These are phyloP conservation scores for Rhododendron kiyosumense DNA, from an alignment of 148 eudicot genomes.

Conservation along the genomic window DNA sequence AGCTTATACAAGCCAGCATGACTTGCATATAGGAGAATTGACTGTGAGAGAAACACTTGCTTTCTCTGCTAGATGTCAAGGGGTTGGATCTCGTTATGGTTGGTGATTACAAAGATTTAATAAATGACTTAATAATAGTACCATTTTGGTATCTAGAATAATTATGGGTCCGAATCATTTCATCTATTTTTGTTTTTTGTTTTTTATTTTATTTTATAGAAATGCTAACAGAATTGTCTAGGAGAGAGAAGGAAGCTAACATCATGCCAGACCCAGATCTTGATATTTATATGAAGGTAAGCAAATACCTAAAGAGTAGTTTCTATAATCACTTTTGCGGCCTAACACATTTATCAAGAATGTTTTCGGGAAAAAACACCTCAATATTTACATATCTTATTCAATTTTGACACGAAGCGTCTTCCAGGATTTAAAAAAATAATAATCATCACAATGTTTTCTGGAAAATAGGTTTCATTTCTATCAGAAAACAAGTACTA, in stretches of 20 bases:
- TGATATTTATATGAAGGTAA: constrained; percentile 64
- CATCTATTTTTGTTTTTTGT: background rate
- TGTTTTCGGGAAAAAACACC: background rate
- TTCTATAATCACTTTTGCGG: background rate
- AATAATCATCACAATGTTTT: background rate
- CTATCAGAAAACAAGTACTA: background rate
- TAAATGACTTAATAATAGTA: background rate
- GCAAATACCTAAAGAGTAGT: background rate
- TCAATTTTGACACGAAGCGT: background rate
- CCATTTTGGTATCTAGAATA: background rate
- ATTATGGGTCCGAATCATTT: background rate
- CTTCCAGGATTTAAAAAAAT: background rate
- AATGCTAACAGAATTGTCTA: constrained; percentile 38
- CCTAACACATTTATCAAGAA: background rate
- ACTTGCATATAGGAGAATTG: constrained; percentile 59
- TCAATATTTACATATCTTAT: background rate
- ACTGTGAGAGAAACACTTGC: constrained; percentile 66
- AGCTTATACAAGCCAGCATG: constrained; percentile 63
- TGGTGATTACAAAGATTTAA: background rate
- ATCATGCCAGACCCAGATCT: constrained; percentile 64
- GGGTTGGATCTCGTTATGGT: constrained; percentile 64
- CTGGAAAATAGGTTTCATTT: background rate
- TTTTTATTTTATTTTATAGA: constrained; percentile 15
- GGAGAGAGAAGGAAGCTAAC: constrained; percentile 62
- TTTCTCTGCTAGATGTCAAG: constrained; percentile 67